phyloP scores from a whole-genome alignment of 768 basidiomycete genomes.

The Ramaria rubella region DNA sequence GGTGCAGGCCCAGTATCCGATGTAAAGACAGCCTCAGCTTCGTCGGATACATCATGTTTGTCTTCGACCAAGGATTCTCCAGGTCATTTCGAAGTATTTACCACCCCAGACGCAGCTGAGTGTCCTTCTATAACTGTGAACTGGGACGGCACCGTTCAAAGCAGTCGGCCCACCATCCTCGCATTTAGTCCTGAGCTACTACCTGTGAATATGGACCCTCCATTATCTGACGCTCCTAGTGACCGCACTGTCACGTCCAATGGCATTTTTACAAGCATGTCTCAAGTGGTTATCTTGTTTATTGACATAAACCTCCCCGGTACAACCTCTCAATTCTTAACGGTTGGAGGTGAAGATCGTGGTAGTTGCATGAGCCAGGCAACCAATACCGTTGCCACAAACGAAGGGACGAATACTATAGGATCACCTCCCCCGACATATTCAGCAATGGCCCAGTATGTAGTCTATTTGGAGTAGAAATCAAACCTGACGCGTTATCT shows the following conservation, averaged over 20 bases:
- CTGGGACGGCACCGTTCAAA: background rate
- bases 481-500: background rate
- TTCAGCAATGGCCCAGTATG: background rate
- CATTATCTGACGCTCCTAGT: background rate
- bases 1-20: background rate
- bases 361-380: background rate
- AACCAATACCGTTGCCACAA: background rate
- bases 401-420: background rate
- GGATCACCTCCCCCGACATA: background rate
- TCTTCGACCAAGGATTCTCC: background rate
- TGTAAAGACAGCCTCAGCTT: background rate
- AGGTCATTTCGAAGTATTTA: background rate
- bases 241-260: background rate
- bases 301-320: background rate
- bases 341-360: conserved; percentile 1
- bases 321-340: conserved; percentile 1
- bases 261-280: conserved; percentile 4
- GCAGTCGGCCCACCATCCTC: background rate
- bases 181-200: conserved; percentile 2
- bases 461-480: too few species aligned
- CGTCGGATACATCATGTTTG: conserved; percentile 2
- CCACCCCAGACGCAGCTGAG: background rate
- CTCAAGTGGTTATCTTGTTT: conserved; percentile 5
- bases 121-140: background rate
- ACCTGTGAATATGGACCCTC: background rate